Percentiles rank a stretch among this genome's conserved stretches.
phyloP scores from a whole-genome alignment of 2,329 filamentous ascomycete species.

The Lachnellula suecica region DNA sequence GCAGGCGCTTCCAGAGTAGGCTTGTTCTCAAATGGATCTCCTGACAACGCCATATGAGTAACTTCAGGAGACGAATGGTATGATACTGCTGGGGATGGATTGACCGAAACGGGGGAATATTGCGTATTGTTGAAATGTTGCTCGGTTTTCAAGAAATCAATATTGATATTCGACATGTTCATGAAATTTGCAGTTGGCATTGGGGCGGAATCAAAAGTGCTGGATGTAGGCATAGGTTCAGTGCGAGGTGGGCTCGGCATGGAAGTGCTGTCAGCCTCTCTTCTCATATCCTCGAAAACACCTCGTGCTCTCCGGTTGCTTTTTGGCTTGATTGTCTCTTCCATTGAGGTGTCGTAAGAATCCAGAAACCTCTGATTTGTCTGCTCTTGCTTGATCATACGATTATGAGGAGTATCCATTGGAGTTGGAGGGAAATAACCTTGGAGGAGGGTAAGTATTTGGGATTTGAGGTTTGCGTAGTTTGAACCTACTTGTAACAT shows the following conservation, averaged over 20 bases:
- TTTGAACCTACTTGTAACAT: slow-evolving; percentile 55
- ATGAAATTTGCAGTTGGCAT: slow-evolving; percentile 58
- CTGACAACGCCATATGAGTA: slow-evolving; percentile 45
- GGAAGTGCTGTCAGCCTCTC: slow-evolving; percentile 51
- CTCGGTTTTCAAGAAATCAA: slow-evolving; percentile 41
- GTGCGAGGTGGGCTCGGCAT: slow-evolving; percentile 58
- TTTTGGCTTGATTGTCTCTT: slow-evolving; percentile 63
- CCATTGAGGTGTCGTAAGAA: slow-evolving; percentile 64
- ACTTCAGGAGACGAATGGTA: slow-evolving; percentile 52
- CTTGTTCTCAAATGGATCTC: slow-evolving; percentile 43
- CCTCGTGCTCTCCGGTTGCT: slow-evolving; percentile 46
- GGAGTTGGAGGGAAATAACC: slow-evolving; percentile 68
- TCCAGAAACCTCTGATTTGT: slow-evolving; percentile 54
- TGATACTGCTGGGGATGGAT: slow-evolving; percentile 47
- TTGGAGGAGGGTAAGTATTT: slow-evolving; percentile 34
- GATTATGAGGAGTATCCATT: slow-evolving; percentile 59
- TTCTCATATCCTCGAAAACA: slow-evolving; percentile 59
- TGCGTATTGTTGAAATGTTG: slow-evolving; percentile 20
- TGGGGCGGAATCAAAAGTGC: slow-evolving; percentile 49
- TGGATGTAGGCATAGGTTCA: slow-evolving; percentile 43
- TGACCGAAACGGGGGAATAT: slow-evolving; percentile 27
- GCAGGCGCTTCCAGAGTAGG: slow-evolving; percentile 36
- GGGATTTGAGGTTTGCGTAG: not conserved
- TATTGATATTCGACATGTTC: slow-evolving; percentile 46
- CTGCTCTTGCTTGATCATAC: slow-evolving; percentile 32